Conservation (phyloP, 352 stramenopile genomes). For the Globisporangium cederbergense region DNA sequence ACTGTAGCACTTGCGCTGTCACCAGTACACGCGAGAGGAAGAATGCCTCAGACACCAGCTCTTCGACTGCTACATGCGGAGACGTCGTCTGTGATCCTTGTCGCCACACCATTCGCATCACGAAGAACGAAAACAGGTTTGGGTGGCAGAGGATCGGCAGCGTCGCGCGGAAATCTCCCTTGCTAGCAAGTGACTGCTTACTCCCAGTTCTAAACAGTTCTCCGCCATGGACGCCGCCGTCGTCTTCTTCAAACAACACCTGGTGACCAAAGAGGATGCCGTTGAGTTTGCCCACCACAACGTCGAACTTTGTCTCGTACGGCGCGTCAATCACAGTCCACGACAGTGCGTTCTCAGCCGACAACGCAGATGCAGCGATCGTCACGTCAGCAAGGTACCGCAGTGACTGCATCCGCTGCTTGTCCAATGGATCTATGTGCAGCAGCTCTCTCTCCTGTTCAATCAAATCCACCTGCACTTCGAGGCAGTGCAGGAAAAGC, state of each 20-base stretch:
- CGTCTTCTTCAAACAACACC: slow-evolving; percentile 68
- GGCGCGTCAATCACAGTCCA: slow-evolving; percentile 42
- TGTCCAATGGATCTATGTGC: slow-evolving; percentile 30
- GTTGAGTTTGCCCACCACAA: slow-evolving; percentile 42
- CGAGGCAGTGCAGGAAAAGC: slow-evolving; percentile 50
- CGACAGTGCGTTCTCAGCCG: slow-evolving; percentile 33
- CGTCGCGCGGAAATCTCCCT: slow-evolving; percentile 22
- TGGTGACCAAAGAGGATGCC: slow-evolving; percentile 68
- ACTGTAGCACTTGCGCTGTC: slow-evolving; percentile 56
- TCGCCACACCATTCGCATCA: slow-evolving; percentile 43
- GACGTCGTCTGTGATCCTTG: slow-evolving; percentile 30
- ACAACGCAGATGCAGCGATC: slow-evolving; percentile 40
- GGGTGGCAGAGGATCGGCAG: slow-evolving; percentile 50
- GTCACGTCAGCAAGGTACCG: slow-evolving; percentile 44
- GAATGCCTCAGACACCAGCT: slow-evolving; percentile 51
- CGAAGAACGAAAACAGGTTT: slow-evolving; percentile 50
- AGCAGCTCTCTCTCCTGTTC: slow-evolving; percentile 37
- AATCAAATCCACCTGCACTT: slow-evolving; percentile 56
- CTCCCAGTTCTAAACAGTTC: slow-evolving; percentile 8
- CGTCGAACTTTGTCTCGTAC: slow-evolving; percentile 41
- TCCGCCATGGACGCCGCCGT: not conserved
- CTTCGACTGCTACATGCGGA: slow-evolving; percentile 27
- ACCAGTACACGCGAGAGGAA: slow-evolving; percentile 55
- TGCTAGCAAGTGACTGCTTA: not conserved
- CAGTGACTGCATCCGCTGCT: slow-evolving; percentile 54